phyloP scores from a whole-genome alignment of 768 basidiomycete genomes.

The Scleroderma bovista region DNA sequence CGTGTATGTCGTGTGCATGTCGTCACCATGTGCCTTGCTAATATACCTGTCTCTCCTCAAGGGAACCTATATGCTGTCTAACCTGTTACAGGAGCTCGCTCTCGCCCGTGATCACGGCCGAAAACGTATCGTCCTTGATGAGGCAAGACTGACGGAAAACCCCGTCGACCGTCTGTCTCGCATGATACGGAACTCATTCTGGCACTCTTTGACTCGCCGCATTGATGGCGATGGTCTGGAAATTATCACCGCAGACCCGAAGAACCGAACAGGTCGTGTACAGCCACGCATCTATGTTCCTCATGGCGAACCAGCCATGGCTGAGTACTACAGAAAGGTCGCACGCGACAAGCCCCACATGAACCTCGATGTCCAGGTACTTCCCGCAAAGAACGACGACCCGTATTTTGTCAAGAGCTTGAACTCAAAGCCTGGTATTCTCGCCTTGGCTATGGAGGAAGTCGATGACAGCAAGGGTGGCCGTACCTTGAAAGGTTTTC shows the following conservation, averaged over 20 bases:
- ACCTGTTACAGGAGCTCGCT: constrained; percentile 96
- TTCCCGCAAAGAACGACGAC: constrained; percentile 85
- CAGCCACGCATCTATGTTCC: constrained; percentile 95
- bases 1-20: constrained; percentile 46
- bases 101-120: constrained; percentile 92
- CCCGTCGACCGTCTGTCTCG: constrained; percentile 94
- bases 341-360: constrained; percentile 90
- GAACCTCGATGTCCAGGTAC: constrained; percentile 86
- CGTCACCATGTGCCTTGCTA: constrained; percentile 1
- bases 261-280: constrained; percentile 87
- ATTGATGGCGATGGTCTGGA: constrained; percentile 98
- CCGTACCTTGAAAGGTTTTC: constrained; percentile 84
- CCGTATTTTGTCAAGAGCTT: constrained; percentile 85
- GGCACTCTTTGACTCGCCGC: constrained; percentile 93
- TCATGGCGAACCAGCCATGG: constrained; percentile 89
- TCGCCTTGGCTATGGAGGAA: constrained; percentile 95
- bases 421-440: constrained; percentile 89
- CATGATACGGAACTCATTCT: constrained; percentile 98
- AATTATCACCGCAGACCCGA: constrained; percentile 96
- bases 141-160: constrained; percentile 95
- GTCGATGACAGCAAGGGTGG: constrained; percentile 74
- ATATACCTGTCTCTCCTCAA: constrained; percentile 27
- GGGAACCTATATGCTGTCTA: constrained; percentile 99
- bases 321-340: constrained; percentile 90
- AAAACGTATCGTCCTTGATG: constrained; percentile 97